A percentile compares a stretch with the other conserved stretches of the same genome.
Evolutionary conservation across 2,329 filamentous ascomycete species (phyloP).

Genomic region (Mollisiaceae sp.): DNA sequence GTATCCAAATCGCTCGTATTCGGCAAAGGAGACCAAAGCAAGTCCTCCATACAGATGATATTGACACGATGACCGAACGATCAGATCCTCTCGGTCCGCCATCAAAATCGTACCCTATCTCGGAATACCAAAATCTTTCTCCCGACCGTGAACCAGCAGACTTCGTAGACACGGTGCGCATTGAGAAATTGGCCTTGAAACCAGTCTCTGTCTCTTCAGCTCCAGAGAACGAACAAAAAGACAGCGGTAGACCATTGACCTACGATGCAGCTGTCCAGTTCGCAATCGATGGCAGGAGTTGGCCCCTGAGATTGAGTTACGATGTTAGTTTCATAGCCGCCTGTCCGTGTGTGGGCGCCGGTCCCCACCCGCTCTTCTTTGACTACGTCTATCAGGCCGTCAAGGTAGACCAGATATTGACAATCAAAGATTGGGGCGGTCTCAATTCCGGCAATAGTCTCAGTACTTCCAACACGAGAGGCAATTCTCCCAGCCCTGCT

Average conservation of each 20-base stretch:
- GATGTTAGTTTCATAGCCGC: conserved; percentile 71
- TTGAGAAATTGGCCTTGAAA: conserved; percentile 69
- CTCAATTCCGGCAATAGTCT: conserved; percentile 12
- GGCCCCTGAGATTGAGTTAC: conserved; percentile 66
- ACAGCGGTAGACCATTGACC: conserved; percentile 46
- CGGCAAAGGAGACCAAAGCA: conserved; percentile 64
- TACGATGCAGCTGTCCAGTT: conserved; percentile 68
- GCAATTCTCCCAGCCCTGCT: background rate
- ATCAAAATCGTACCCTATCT: conserved; percentile 65
- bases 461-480: background rate
- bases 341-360: conserved; percentile 63
- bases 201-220: conserved; percentile 42
- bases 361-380: conserved; percentile 73
- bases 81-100: conserved; percentile 72
- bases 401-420: conserved; percentile 67
- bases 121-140: conserved; percentile 67
- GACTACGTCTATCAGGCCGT: conserved; percentile 68
- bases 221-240: conserved; percentile 20
- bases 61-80: conserved; percentile 68
- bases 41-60: conserved; percentile 61
- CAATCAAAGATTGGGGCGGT: conserved; percentile 66
- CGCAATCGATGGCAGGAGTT: conserved; percentile 66
- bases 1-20: conserved; percentile 73
- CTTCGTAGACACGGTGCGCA: conserved; percentile 67
- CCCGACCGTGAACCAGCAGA: conserved; percentile 58